Conservation (phyloP, 805 yeast genomes). For the Spathaspora hagerdaliae region DNA sequence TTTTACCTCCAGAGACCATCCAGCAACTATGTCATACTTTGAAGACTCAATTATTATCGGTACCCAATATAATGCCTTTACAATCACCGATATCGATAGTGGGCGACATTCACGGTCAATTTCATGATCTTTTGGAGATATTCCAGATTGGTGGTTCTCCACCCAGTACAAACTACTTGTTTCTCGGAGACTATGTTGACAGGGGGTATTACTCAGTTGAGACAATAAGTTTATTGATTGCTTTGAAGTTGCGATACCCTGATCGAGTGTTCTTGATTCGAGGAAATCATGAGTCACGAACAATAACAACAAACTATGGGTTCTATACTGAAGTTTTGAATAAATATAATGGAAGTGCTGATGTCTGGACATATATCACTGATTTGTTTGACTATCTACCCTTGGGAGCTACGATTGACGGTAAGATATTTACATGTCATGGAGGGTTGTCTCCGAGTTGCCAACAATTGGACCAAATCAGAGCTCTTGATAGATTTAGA, state of each 20-base stretch:
- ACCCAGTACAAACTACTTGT: slow-evolving; percentile 89
- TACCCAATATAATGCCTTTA: slow-evolving; percentile 83
- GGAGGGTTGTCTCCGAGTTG: slow-evolving; percentile 96
- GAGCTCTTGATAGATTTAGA: slow-evolving; percentile 82
- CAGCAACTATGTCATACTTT: slow-evolving; percentile 63
- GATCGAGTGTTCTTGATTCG: slow-evolving; percentile 74
- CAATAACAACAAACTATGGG: slow-evolving; percentile 95
- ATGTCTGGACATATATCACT: slow-evolving; percentile 86
- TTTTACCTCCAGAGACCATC: slow-evolving; percentile 38
- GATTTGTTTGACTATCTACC: slow-evolving; percentile 91
- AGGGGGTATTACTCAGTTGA: slow-evolving; percentile 92
- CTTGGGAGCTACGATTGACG: slow-evolving; percentile 84
- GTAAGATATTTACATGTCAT: slow-evolving; percentile 88
- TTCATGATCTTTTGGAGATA: slow-evolving; percentile 87
- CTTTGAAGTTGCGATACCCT: slow-evolving; percentile 86
- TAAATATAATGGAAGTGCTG: slow-evolving; percentile 70
- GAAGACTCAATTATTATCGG: slow-evolving; percentile 74
- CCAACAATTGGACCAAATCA: slow-evolving; percentile 88
- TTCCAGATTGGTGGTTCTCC: slow-evolving; percentile 91
- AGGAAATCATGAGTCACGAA: slow-evolving; percentile 96
- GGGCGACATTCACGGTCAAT: slow-evolving; percentile 98
- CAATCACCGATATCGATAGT: slow-evolving; percentile 89
- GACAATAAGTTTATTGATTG: slow-evolving; percentile 79
- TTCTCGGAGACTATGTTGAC: slow-evolving; percentile 95
- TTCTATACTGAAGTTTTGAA: slow-evolving; percentile 91